Percentiles rank a stretch among this genome's conserved stretches.
phyloP scores from a whole-genome alignment of 1,139 yeast species.

The Cylindricascospora bacillispora region DNA sequence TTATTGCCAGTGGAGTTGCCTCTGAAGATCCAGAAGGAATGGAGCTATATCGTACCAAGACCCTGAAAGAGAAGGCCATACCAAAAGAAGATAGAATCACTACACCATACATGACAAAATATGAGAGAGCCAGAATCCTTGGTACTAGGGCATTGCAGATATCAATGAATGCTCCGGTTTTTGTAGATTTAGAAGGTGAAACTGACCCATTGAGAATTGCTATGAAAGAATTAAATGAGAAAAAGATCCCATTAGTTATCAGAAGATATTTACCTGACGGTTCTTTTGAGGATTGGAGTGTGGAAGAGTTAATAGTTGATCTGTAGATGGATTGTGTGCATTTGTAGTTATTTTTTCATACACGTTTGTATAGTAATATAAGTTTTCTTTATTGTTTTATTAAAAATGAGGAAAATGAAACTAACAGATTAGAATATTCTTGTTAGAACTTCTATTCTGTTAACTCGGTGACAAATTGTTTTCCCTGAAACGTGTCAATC shows the following conservation, averaged over 20 bases:
- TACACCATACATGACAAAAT: slow-evolving; percentile 97
- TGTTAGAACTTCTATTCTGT: too few relatives aligned
- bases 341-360: too few relatives aligned
- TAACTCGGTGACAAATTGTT: too few relatives aligned
- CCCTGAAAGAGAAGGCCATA: slow-evolving; percentile 73
- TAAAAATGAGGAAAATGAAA: too few relatives aligned
- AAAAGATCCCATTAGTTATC: slow-evolving; percentile 87
- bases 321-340: slow-evolving; percentile 26
- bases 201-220: slow-evolving; percentile 98
- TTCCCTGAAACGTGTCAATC: too few relatives aligned
- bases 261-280: slow-evolving; percentile 97
- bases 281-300: slow-evolving; percentile 96
- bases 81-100: slow-evolving; percentile 83
- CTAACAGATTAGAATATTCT: too few relatives aligned
- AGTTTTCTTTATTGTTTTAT: too few relatives aligned
- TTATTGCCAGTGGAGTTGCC: slow-evolving; percentile 56
- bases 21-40: slow-evolving; percentile 36
- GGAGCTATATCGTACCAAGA: slow-evolving; percentile 44
- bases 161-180: slow-evolving; percentile 94
- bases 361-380: too few relatives aligned
- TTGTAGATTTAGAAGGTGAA: slow-evolving; percentile 96
- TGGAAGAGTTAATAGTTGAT: slow-evolving; percentile 92
- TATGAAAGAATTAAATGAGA: slow-evolving; percentile 89
- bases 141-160: slow-evolving; percentile 96
- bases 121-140: slow-evolving; percentile 90